These are phyloP conservation scores for Stagonosporopsis chrysanthemi DNA, from an alignment of 2,329 filamentous ascomycete genomes.

Conservation along the genomic window DNA sequence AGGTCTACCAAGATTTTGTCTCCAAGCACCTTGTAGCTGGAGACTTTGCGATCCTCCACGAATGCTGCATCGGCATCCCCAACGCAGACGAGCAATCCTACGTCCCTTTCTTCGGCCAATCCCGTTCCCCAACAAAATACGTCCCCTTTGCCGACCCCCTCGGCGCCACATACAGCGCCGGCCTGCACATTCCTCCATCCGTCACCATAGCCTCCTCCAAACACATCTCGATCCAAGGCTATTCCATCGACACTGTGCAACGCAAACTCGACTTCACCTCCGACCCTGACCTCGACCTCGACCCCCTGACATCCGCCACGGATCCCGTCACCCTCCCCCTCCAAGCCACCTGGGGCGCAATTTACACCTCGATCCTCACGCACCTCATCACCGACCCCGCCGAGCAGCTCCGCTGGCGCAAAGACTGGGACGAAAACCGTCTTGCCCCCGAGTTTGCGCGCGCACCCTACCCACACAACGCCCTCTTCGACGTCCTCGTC, in stretches of 20 bases:
- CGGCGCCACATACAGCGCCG: conserved; percentile 8
- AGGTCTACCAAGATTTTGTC: conserved; percentile 14
- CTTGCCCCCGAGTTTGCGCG: conserved; percentile 1
- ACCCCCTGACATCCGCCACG: background rate
- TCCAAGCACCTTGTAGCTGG: conserved; percentile 9
- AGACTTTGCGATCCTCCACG: conserved; percentile 14
- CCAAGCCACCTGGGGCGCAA: conserved; percentile 16
- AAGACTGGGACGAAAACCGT: conserved; percentile 16
- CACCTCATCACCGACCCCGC: background rate
- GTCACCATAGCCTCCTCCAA: background rate
- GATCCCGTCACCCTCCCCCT: background rate
- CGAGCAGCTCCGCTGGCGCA: conserved; percentile 5
- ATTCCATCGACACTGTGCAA: conserved; percentile 4
- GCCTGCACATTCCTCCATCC: conserved; percentile 1
- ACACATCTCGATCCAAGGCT: conserved; percentile 7
- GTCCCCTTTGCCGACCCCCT: conserved; percentile 1
- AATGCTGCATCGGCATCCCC: conserved; percentile 16
- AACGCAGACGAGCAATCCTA: conserved; percentile 11
- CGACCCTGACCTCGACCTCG: conserved; percentile 2
- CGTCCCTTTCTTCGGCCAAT: conserved; percentile 15
- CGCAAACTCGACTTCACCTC: conserved; percentile 8
- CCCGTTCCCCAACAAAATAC: conserved; percentile 2
- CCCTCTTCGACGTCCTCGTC: conserved; percentile 7
- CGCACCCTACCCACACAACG: conserved; percentile 11
- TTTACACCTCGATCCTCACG: conserved; percentile 10